Percentiles rank a stretch among this genome's conserved stretches.
These are phyloP conservation scores for Nicotiana tomentosiformis DNA, from an alignment of 257 asterid genomes.

Conservation along the genomic window DNA sequence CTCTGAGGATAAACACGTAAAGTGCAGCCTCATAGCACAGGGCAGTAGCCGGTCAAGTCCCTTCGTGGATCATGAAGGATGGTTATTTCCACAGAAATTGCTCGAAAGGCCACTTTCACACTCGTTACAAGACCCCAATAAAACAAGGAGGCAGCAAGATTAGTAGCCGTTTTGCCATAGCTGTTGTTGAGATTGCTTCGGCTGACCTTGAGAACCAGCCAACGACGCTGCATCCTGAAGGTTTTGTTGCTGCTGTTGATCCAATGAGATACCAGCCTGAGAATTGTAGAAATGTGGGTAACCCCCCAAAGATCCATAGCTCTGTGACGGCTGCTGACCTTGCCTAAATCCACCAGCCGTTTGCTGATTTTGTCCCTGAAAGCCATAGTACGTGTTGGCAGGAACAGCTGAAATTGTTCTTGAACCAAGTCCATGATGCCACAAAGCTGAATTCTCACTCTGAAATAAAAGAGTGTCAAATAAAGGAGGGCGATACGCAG, in stretches of 20 bases:
- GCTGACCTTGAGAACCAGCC: slow-evolving; percentile 59
- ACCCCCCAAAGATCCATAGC: slow-evolving; percentile 43
- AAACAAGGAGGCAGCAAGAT: slow-evolving; percentile 26
- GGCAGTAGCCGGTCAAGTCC: slow-evolving; percentile 40
- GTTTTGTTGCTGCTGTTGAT: slow-evolving; percentile 58
- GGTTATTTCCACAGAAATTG: slow-evolving; percentile 15
- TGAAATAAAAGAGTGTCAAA: slow-evolving; percentile 17
- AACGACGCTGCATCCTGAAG: slow-evolving; percentile 55
- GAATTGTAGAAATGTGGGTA: slow-evolving; percentile 72
- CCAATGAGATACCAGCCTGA: slow-evolving; percentile 56
- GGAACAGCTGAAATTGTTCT: slow-evolving; percentile 68
- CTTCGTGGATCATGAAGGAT: slow-evolving; percentile 16
- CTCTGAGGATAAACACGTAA: slow-evolving; percentile 30
- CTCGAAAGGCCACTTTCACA: slow-evolving; percentile 49
- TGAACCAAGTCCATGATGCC: slow-evolving; percentile 78
- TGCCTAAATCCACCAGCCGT: slow-evolving; percentile 38
- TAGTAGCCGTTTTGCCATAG: slow-evolving; percentile 80
- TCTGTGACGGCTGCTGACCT: slow-evolving; percentile 77
- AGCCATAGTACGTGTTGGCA: slow-evolving; percentile 46
- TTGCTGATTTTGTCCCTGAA: slow-evolving; percentile 63
- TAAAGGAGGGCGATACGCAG: background rate
- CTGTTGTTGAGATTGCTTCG: slow-evolving; percentile 64
- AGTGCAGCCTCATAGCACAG: slow-evolving; percentile 41
- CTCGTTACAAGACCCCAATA: slow-evolving; percentile 47
- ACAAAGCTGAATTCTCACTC: slow-evolving; percentile 62